Percentiles rank a stretch among this genome's conserved stretches.
Evolutionary conservation across 495 filamentous ascomycete genomes (phyloP).

Genomic region (Hyaloscypha finlandica): DNA sequence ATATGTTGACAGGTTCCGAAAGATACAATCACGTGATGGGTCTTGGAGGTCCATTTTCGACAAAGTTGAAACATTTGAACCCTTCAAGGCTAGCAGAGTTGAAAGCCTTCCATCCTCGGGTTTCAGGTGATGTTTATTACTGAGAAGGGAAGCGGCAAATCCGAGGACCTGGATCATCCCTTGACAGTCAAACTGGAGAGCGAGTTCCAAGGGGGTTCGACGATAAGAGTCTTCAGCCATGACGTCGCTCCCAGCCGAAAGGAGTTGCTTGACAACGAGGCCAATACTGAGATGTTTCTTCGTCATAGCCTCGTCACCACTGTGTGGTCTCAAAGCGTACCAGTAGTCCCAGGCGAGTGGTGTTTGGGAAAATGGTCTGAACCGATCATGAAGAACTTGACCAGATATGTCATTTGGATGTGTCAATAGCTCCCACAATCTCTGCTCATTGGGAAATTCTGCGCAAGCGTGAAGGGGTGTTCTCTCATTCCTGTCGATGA

Average conservation of each 20-base stretch:
- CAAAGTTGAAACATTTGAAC: background rate
- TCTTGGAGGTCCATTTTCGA: background rate
- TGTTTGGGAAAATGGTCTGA: background rate
- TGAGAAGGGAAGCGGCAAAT: background rate
- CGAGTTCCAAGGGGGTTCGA: conserved; percentile 23
- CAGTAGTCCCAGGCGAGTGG: background rate
- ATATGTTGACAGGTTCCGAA: conserved; percentile 1
- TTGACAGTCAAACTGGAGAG: conserved; percentile 15
- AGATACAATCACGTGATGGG: background rate
- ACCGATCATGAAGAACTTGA: conserved; percentile 10
- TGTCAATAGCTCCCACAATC: conserved; percentile 4
- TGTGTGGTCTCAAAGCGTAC: background rate
- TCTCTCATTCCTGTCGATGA: conserved; percentile 8
- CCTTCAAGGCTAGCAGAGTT: conserved; percentile 4
- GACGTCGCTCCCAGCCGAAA: conserved; percentile 31
- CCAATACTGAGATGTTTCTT: background rate
- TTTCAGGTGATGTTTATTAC: background rate
- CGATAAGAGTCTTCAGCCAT: conserved; percentile 17
- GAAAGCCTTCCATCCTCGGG: conserved; percentile 1
- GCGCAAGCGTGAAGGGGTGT: conserved; percentile 33
- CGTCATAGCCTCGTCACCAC: conserved; percentile 1
- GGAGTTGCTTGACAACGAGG: conserved; percentile 17
- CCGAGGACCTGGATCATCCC: conserved; percentile 19
- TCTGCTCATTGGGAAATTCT: conserved; percentile 21
- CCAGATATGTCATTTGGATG: background rate